Percentiles rank a stretch among this genome's conserved stretches.
phyloP scores from a whole-genome alignment of 1,284 basidiomycete species.

The Ceratorhiza oryzae-sativae region DNA sequence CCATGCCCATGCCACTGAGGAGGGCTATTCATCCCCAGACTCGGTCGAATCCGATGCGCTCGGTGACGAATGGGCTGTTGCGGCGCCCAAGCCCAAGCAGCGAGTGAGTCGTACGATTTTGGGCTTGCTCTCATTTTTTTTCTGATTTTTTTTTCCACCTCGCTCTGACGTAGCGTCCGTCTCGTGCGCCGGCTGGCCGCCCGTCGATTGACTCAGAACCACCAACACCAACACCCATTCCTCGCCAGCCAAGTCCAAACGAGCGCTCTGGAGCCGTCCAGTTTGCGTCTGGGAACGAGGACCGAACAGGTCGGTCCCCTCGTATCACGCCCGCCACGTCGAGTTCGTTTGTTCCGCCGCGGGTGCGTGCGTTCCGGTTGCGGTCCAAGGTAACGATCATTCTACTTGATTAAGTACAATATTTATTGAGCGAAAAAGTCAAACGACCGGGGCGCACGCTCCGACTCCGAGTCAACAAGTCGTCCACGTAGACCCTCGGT shows the following conservation, averaged over 20 bases:
- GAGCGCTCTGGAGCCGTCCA: not conserved
- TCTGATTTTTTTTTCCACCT: not conserved
- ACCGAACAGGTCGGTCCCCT: not conserved
- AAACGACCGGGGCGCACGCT: slow-evolving; percentile 13
- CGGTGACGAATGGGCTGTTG: slow-evolving; percentile 34
- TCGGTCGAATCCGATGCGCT: slow-evolving; percentile 31
- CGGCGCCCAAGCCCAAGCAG: not conserved
- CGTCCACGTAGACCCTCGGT: slow-evolving; percentile 31
- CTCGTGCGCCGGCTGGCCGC: not conserved
- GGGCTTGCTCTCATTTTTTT: not conserved
- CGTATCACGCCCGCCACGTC: not conserved
- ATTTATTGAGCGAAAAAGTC: not conserved
- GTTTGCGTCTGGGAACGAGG: not conserved
- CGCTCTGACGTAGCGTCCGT: slow-evolving; percentile 1
- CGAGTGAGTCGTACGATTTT: slow-evolving; percentile 22
- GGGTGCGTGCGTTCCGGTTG: slow-evolving; percentile 31
- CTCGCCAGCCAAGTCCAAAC: not conserved
- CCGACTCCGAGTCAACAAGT: slow-evolving; percentile 18
- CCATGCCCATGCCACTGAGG: slow-evolving; percentile 22
- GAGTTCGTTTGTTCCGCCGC: slow-evolving; percentile 24
- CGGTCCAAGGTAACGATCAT: slow-evolving; percentile 9
- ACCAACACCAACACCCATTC: not conserved
- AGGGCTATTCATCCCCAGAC: slow-evolving; percentile 29
- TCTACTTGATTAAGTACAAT: not conserved
- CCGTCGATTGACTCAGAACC: slow-evolving; percentile 20